Conservation (phyloP, 805 yeast species). For the Nakazawaea anatomiae region DNA sequence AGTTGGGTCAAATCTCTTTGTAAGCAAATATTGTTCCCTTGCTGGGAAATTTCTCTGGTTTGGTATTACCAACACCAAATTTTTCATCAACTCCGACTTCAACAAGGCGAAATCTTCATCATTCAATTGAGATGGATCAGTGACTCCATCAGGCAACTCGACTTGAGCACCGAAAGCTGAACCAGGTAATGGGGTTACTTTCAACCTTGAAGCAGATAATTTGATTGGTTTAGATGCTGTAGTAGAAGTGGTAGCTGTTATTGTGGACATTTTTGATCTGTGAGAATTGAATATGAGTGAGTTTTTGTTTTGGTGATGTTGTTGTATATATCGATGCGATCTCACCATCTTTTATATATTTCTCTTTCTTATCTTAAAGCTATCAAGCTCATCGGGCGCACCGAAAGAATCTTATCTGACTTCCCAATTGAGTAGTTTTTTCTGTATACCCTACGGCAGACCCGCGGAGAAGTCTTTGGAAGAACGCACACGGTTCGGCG, state of each 20-base stretch:
- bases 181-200: slow-evolving; percentile 39
- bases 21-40: slow-evolving; percentile 66
- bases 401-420: too few relatives aligned
- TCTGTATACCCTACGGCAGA: too few relatives aligned
- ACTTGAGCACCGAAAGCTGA: slow-evolving; percentile 68
- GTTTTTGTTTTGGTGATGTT: background rate
- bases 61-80: slow-evolving; percentile 74
- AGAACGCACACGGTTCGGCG: too few relatives aligned
- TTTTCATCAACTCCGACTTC: slow-evolving; percentile 56
- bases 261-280: background rate
- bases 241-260: background rate
- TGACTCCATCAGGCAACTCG: slow-evolving; percentile 58
- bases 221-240: background rate
- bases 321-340: too few relatives aligned
- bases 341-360: too few relatives aligned
- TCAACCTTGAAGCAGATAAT: slow-evolving; percentile 17
- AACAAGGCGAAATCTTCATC: slow-evolving; percentile 60
- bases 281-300: background rate
- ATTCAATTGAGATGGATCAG: slow-evolving; percentile 64
- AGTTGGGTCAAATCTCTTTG: slow-evolving; percentile 75
- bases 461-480: too few relatives aligned
- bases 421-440: too few relatives aligned
- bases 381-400: too few relatives aligned
- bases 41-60: slow-evolving; percentile 65
- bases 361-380: too few relatives aligned